Evolutionary conservation across 78 protist genomes (phyloP).

Genomic region (Chrysochromulina tobinii): DNA sequence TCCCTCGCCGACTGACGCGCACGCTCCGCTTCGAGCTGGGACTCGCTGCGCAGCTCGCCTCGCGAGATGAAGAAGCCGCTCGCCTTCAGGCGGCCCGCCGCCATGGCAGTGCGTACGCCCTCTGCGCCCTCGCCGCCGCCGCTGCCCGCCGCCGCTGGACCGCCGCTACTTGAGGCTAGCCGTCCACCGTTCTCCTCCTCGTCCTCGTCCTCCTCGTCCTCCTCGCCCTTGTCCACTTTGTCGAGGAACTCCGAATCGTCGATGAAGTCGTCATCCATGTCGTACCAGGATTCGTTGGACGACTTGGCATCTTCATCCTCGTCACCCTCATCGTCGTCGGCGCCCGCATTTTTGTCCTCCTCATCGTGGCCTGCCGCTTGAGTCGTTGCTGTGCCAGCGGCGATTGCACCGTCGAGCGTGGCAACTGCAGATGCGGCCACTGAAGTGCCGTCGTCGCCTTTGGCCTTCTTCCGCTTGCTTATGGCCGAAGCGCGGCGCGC

Average conservation of each 20-base stretch:
- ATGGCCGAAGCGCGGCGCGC: not conserved
- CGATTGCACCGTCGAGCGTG: too few species aligned
- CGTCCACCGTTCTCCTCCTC: too few species aligned
- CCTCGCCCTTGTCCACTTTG: not conserved
- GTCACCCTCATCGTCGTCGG: not conserved
- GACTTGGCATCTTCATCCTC: not conserved
- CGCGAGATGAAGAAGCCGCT: constrained; percentile 1
- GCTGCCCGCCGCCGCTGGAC: not conserved
- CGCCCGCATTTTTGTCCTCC: not conserved
- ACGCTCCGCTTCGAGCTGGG: not conserved
- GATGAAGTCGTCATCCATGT: constrained; percentile 3
- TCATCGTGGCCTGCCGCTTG: not conserved
- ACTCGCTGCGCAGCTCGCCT: not conserved
- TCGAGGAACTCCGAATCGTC: not conserved
- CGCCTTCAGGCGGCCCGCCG: not conserved
- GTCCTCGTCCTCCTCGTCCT: not conserved
- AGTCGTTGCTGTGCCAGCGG: not conserved
- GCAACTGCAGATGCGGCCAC: not conserved
- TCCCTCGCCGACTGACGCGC: too few species aligned
- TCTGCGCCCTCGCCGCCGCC: not conserved
- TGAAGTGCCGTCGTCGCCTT: not conserved
- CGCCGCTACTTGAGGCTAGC: too few species aligned
- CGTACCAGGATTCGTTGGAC: not conserved
- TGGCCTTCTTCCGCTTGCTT: not conserved
- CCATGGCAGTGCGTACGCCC: not conserved